Percentiles rank a stretch among this genome's conserved stretches.
Evolutionary conservation across 2,329 filamentous ascomycete species (phyloP).

Genomic region (Neopestalotiopsis sp.): DNA sequence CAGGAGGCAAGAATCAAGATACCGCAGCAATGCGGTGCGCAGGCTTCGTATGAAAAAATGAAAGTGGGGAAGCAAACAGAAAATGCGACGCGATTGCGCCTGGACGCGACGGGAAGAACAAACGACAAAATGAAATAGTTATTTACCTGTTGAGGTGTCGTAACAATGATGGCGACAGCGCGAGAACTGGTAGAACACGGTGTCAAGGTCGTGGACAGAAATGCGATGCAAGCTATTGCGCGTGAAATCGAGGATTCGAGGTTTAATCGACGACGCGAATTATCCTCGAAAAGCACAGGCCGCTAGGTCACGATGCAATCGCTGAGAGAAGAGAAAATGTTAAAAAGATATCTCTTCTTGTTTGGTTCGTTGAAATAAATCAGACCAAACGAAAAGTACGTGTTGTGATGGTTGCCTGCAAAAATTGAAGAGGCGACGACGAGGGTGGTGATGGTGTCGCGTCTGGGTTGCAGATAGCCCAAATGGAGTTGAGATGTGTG

Average conservation of each 20-base stretch:
- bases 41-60: background rate
- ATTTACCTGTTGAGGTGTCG: background rate
- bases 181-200: conserved; percentile 16
- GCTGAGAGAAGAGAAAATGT: background rate
- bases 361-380: conserved; percentile 32
- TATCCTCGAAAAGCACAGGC: background rate
- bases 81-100: conserved; percentile 54
- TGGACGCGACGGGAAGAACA: conserved; percentile 39
- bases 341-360: conserved; percentile 1
- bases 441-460: conserved; percentile 18
- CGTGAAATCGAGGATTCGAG: background rate
- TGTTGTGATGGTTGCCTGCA: background rate
- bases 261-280: background rate
- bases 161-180: background rate
- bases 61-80: background rate
- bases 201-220: background rate
- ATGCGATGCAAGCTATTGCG: conserved; percentile 12
- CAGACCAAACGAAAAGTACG: conserved; percentile 27
- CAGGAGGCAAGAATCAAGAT: background rate
- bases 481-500: conserved; percentile 21
- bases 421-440: conserved; percentile 18
- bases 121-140: background rate
- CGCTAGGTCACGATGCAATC: background rate
- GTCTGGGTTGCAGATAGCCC: conserved; percentile 27
- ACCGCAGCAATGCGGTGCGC: background rate